Percentiles rank a stretch among this genome's conserved stretches.
Conservation (phyloP, 345 rosid genomes). For the Sisymbrium altissimum region DNA sequence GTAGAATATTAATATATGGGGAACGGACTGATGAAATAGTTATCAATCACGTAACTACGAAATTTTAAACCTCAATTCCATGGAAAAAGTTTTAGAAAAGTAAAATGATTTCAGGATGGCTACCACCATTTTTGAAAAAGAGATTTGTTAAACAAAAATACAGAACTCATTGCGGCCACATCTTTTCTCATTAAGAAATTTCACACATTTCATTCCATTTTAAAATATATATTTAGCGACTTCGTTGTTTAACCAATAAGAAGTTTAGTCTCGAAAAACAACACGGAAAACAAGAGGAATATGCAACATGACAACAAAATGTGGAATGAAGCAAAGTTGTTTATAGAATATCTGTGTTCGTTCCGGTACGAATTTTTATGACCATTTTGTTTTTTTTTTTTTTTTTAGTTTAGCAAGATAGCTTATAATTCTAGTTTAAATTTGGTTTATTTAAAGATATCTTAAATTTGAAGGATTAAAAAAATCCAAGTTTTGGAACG, state of each 20-base stretch:
- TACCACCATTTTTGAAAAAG: not conserved
- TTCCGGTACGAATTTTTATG: not conserved
- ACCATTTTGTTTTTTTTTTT: not conserved
- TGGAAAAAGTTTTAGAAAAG: not conserved
- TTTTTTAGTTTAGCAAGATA: not conserved
- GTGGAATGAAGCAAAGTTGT: not conserved
- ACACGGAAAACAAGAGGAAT: not conserved
- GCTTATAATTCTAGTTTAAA: not conserved
- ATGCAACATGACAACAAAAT: constrained; percentile 1
- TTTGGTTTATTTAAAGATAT: not conserved
- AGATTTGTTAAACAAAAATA: not conserved
- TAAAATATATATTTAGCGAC: not conserved
- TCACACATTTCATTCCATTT: not conserved
- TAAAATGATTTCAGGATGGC: not conserved
- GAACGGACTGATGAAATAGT: not conserved
- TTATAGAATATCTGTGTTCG: not conserved
- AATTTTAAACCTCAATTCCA: not conserved
- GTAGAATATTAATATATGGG: not conserved
- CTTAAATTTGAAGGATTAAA: not conserved
- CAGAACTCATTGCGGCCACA: not conserved
- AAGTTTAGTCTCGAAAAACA: not conserved
- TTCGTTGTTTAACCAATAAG: not conserved
- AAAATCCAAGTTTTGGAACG: not conserved
- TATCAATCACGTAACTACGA: not conserved
- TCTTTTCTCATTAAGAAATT: not conserved